These are phyloP conservation scores for Solanum neorickii DNA, from an alignment of 257 asterid genomes.

Conservation along the genomic window DNA sequence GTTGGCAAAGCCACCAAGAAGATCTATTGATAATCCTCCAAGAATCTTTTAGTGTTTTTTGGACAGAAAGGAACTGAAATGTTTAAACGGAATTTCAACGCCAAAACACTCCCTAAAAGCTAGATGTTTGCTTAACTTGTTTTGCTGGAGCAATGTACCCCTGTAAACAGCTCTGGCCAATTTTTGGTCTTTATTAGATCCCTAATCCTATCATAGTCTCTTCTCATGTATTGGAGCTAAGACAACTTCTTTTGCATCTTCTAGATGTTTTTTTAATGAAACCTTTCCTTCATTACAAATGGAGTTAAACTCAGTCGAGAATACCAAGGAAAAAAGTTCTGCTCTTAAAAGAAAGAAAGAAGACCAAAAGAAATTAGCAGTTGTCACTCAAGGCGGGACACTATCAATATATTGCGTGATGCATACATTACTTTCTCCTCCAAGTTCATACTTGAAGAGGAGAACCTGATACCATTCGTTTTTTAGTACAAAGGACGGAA, in stretches of 20 bases:
- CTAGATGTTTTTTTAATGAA: background rate
- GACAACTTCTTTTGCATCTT: background rate
- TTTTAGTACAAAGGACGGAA: background rate
- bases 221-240: background rate
- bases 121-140: background rate
- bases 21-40: background rate
- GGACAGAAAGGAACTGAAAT: background rate
- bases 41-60: background rate
- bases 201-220: background rate
- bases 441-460: background rate
- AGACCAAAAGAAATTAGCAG: background rate
- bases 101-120: background rate
- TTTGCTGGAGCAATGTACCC: background rate
- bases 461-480: background rate
- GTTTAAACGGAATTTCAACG: background rate
- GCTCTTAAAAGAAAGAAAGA: background rate
- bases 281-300: background rate
- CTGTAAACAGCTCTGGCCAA: background rate
- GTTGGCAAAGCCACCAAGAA: background rate
- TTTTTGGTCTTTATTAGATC: background rate
- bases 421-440: background rate
- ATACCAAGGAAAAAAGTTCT: background rate
- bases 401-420: background rate
- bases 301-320: background rate
- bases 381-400: background rate